Conservation (phyloP, 176 grass and related monocot species). For the maize (Zea mays) region DNA sequence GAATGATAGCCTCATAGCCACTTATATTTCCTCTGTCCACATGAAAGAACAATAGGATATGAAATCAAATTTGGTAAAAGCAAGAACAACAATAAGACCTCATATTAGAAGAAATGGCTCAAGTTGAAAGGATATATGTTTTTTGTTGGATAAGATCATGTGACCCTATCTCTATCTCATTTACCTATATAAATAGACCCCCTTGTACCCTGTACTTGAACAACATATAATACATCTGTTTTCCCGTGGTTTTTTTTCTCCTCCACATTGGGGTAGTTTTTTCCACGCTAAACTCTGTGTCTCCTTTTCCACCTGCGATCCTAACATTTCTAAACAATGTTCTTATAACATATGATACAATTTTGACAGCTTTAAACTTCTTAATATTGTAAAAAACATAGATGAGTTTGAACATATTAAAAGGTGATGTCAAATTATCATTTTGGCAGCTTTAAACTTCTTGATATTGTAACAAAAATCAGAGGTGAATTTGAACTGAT, state of each 20-base stretch:
- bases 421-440: neutral
- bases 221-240: too few species aligned
- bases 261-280: too few species aligned
- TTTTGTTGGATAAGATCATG: too few species aligned
- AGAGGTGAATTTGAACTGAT: neutral
- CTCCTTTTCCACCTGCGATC: too few species aligned
- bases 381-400: neutral
- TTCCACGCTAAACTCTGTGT: too few species aligned
- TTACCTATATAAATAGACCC: too few species aligned
- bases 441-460: neutral
- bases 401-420: neutral
- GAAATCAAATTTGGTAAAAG: slow-evolving; percentile 13
- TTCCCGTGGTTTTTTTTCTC: too few species aligned
- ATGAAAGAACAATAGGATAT: neutral
- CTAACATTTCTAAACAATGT: neutral
- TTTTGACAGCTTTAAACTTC: neutral
- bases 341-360: slow-evolving; percentile 24
- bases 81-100: neutral
- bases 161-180: too few species aligned
- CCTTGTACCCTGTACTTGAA: too few species aligned
- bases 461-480: neutral
- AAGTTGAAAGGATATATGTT: too few species aligned
- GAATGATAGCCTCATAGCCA: neutral
- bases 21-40: neutral
- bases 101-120: too few species aligned